A percentile compares a stretch with the other conserved stretches of the same genome.
Conservation (phyloP, 371 early-diverging fungal species). For the Nosema muscidifuracis region DNA sequence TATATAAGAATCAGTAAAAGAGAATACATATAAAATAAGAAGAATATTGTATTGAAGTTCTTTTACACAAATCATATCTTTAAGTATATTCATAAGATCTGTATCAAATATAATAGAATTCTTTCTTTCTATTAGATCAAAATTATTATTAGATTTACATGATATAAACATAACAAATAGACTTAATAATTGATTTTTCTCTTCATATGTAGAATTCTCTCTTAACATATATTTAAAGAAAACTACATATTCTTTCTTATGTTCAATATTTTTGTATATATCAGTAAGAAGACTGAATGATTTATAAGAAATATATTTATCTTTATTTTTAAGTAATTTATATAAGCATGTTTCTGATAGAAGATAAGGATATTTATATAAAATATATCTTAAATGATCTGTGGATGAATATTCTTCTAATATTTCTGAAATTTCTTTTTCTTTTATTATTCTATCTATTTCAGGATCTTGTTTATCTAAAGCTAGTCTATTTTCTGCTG, state of each 20-base stretch:
- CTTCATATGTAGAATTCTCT: slow-evolving; percentile 43
- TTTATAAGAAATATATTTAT: slow-evolving; percentile 48
- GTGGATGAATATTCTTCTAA: neutral
- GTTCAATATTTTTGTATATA: slow-evolving; percentile 33
- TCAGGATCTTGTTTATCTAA: too few relatives aligned
- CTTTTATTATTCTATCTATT: too few relatives aligned
- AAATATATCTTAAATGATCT: neutral
- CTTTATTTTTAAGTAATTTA: slow-evolving; percentile 28
- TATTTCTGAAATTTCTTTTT: neutral
- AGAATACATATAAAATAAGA: slow-evolving; percentile 48
- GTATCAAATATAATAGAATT: slow-evolving; percentile 30
- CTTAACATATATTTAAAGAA: slow-evolving; percentile 38
- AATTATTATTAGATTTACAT: slow-evolving; percentile 17
- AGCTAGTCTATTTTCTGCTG: too few relatives aligned
- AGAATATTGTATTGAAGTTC: slow-evolving; percentile 56
- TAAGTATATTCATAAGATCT: slow-evolving; percentile 34
- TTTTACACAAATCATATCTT: slow-evolving; percentile 33
- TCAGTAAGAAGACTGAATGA: slow-evolving; percentile 48
- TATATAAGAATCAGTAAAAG: slow-evolving; percentile 37
- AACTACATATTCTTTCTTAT: slow-evolving; percentile 39
- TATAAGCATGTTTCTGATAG: slow-evolving; percentile 31
- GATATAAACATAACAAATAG: slow-evolving; percentile 41
- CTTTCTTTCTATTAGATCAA: slow-evolving; percentile 39
- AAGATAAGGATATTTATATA: slow-evolving; percentile 17
- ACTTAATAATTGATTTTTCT: slow-evolving; percentile 46